Base-by-base conservation (phyloP, 768 basidiomycete species). In the Rhizopogon rudus region DNA sequence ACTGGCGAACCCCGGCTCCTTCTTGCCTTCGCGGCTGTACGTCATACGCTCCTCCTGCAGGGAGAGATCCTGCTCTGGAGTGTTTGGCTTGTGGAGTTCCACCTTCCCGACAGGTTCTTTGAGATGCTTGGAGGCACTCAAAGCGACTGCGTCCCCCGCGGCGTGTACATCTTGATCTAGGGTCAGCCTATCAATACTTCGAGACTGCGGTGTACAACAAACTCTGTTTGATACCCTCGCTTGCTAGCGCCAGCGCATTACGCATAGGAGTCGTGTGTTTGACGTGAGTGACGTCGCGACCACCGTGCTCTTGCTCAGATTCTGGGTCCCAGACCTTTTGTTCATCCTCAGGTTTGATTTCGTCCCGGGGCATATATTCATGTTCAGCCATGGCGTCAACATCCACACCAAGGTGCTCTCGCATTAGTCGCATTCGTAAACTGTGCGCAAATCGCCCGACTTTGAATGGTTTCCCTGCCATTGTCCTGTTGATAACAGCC, bases 371-470 rank as follows among this genome's bases (percentile, higher is more conserved):
- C 77, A 80, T 81, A 17, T 86, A 70, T 51, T 90, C 85, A 51
- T 89, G 88, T 60, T 93, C 88, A 43, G 83, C 81, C 62, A 97
- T 75, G 2, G 83, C 79, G 66, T 99, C 97, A 31, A 98, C 94
- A 67, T 99, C 93, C 54, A 98, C 78, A 2, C 97, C 97, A 56
- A 97, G 77, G 67, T 99, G 97, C 66, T 99, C 97, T 59, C 90
- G 81, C 97, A 99, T 99, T 57, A 99, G 76, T 16, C 96, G 84
- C 44, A 98, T 79, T 6, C 97, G 87, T 10, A 99, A 78, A 3
- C 90, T 89, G 70, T 99, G 97, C 2, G 96, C 94, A 70, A 97
- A 99, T 25, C 96, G 87, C 17, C 97, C 97, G 56, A 98, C 96
- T 79, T 92, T 84, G 78, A 89, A 98, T 0, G 94, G 91, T 61